Conservation (phyloP, 441 rosid species). For the Bocquillonia castaneifolia region DNA sequence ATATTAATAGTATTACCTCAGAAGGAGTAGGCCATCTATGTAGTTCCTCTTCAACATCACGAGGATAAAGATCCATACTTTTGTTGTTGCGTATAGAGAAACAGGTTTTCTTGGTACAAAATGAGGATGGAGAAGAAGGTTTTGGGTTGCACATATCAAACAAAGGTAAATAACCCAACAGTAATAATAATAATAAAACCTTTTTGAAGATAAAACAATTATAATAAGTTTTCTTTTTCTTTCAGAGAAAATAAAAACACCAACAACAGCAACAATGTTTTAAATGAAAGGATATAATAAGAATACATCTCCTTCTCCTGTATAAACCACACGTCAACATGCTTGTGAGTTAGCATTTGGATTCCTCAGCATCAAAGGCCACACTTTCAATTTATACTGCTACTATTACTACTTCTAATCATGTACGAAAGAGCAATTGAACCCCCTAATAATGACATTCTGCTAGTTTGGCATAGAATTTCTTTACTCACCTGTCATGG, state of each 20-base stretch:
- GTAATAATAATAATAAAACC: neutral
- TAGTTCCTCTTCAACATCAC: constrained; percentile 37
- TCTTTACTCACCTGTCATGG: constrained; percentile 2
- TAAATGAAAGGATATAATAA: neutral
- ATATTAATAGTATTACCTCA: constrained; percentile 43
- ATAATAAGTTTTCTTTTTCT: too few relatives aligned
- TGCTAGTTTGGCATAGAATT: constrained; percentile 18
- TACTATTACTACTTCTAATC: neutral
- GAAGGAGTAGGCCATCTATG: constrained; percentile 73
- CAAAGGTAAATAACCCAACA: neutral
- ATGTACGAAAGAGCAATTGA: neutral
- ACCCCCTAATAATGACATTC: neutral
- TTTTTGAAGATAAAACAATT: neutral
- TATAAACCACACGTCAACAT: too few relatives aligned
- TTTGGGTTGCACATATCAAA: constrained; percentile 52
- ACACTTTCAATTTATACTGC: neutral
- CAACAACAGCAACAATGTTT: neutral
- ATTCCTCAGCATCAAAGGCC: too few relatives aligned
- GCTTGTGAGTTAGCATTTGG: too few relatives aligned
- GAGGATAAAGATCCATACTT: constrained; percentile 30
- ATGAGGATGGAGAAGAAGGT: constrained; percentile 51
- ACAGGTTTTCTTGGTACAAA: constrained; percentile 37
- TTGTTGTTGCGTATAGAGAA: constrained; percentile 35
- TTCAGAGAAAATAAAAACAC: neutral
- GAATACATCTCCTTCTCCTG: too few relatives aligned